phyloP scores from a whole-genome alignment of 768 basidiomycete species.

The Agrocybe praecox region DNA sequence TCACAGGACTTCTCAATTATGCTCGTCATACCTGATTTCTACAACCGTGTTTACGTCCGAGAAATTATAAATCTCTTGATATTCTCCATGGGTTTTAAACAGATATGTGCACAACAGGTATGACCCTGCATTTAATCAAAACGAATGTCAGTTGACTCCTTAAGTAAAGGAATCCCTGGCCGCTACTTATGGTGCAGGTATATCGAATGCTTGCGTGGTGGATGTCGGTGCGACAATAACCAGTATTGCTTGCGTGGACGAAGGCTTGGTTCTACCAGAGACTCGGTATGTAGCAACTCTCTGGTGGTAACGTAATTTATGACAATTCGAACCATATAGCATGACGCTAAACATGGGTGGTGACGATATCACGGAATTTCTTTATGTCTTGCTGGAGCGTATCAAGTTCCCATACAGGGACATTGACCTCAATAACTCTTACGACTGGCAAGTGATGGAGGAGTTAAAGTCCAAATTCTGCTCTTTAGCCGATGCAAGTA shows the following conservation, averaged over 20 bases:
- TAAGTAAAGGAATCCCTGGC: conserved; percentile 79
- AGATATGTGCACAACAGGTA: conserved; percentile 91
- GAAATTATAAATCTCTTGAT: conserved; percentile 76
- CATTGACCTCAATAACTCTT: conserved; percentile 70
- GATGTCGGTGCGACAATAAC: conserved; percentile 89
- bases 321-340: conserved; percentile 33
- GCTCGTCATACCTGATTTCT: conserved; percentile 91
- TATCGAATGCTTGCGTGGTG: conserved; percentile 94
- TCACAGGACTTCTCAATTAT: conserved; percentile 88
- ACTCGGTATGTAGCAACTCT: conserved; percentile 60
- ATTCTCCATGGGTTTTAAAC: conserved; percentile 86
- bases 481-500: conserved; percentile 82
- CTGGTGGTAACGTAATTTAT: neutral
- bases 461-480: conserved; percentile 86
- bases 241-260: conserved; percentile 91
- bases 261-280: conserved; percentile 86
- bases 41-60: conserved; percentile 81
- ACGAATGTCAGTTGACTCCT: neutral
- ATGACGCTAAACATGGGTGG: conserved; percentile 88
- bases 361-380: conserved; percentile 92
- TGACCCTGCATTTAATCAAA: conserved; percentile 10
- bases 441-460: conserved; percentile 93
- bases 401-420: conserved; percentile 90
- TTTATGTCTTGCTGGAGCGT: conserved; percentile 75
- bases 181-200: conserved; percentile 93